Conservation (phyloP, 441 rosid species). For the Populus hybrid region DNA sequence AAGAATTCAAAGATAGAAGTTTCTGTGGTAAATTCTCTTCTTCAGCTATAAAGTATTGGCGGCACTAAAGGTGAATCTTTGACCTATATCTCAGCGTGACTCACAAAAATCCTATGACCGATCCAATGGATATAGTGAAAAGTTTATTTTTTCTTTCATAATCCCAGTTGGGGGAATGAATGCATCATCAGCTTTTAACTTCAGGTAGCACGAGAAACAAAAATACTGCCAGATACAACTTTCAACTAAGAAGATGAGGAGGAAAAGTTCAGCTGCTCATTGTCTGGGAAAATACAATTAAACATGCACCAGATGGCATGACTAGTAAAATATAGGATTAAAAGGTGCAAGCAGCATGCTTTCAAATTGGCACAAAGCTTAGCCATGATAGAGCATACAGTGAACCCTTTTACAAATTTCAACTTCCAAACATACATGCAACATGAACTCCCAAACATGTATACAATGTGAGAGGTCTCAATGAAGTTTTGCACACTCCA, state of each 20-base stretch:
- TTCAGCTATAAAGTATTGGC: too few species aligned
- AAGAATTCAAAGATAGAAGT: background rate
- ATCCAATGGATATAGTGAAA: background rate
- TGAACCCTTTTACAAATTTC: background rate
- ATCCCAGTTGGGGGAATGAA: background rate
- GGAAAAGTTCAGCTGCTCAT: background rate
- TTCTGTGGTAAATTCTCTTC: background rate
- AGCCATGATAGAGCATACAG: background rate
- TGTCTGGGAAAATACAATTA: background rate
- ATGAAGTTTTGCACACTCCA: background rate
- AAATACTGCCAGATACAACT: background rate
- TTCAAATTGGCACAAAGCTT: background rate
- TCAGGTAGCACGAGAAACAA: background rate
- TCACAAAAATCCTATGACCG: background rate
- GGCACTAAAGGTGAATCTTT: too few species aligned
- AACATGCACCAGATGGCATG: slow-evolving; percentile 4
- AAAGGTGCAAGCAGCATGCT: background rate
- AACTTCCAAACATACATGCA: background rate
- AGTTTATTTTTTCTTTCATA: background rate
- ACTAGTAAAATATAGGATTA: background rate
- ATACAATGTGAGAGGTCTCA: background rate
- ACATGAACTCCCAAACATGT: background rate
- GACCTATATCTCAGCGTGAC: too few species aligned
- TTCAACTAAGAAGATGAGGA: background rate
- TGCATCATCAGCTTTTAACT: background rate